phyloP scores from a whole-genome alignment of 192 early-diverging fungal species.

The Coemansia sp. region DNA sequence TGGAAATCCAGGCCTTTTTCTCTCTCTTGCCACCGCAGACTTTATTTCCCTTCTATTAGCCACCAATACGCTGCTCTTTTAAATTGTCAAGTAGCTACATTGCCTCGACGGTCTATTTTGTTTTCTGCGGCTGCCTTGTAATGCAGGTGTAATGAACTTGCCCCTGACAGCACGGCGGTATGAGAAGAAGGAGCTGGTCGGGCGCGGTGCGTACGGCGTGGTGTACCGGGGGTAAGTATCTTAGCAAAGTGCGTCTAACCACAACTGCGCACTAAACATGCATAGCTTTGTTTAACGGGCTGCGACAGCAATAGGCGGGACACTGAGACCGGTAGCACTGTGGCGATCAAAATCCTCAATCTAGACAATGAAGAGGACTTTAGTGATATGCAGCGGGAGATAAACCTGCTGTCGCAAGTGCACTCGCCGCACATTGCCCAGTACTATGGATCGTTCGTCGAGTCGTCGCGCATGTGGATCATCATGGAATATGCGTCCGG shows the following conservation, averaged over 20 bases:
- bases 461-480: slow-evolving; percentile 95
- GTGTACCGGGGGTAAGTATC: slow-evolving; percentile 48
- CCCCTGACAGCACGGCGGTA: slow-evolving; percentile 50
- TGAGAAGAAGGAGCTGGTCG: slow-evolving; percentile 53
- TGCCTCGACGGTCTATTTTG: too few relatives aligned
- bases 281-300: background rate
- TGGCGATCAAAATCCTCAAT: slow-evolving; percentile 97
- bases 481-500: slow-evolving; percentile 98
- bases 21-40: background rate
- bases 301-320: slow-evolving; percentile 50
- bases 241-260: background rate
- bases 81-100: too few relatives aligned
- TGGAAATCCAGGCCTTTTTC: background rate
- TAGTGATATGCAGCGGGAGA: slow-evolving; percentile 91
- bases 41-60: background rate
- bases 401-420: slow-evolving; percentile 82
- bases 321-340: slow-evolving; percentile 70
- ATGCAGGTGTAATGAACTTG: slow-evolving; percentile 45
- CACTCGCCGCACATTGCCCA: slow-evolving; percentile 88
- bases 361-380: slow-evolving; percentile 97
- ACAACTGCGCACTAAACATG: background rate
- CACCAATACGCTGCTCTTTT: too few relatives aligned
- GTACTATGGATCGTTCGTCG: slow-evolving; percentile 87
- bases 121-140: slow-evolving; percentile 11
- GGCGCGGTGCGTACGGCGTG: slow-evolving; percentile 54